Evolutionary conservation across 202 grass and related monocot species (phyloP).

Genomic region (Setaria italica): DNA sequence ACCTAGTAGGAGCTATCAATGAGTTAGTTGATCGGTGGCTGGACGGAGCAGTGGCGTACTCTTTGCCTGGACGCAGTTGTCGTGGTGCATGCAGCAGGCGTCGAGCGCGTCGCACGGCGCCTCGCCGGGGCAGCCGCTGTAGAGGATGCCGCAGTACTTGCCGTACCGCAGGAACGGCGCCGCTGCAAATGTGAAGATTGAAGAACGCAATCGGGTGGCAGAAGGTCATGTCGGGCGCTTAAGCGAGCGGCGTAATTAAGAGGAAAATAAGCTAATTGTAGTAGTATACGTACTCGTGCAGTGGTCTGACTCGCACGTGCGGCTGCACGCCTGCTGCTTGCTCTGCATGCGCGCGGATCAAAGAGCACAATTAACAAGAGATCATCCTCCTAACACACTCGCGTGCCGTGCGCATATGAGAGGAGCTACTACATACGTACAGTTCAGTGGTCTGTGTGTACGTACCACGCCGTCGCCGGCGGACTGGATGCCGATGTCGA

Average conservation of each 20-base stretch:
- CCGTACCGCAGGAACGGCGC: constrained; percentile 88
- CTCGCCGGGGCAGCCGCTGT: constrained; percentile 98
- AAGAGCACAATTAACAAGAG: not conserved
- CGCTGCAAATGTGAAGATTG: constrained; percentile 42
- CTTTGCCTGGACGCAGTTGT: constrained; percentile 78
- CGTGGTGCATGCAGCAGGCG: constrained; percentile 98
- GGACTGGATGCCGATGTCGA: constrained; percentile 78
- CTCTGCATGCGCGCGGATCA: constrained; percentile 43
- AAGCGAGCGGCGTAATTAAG: not conserved
- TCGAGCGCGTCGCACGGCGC: constrained; percentile 88
- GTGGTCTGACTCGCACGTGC: constrained; percentile 88
- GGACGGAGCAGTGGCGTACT: constrained; percentile 28
- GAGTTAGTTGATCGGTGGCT: no score
- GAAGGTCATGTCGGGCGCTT: not conserved
- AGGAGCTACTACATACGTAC: not conserved
- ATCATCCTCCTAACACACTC: not conserved
- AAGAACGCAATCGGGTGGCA: not conserved
- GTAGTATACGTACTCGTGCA: constrained; percentile 64
- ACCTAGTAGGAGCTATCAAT: no score
- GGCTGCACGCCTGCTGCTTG: constrained; percentile 87
- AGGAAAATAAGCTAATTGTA: not conserved
- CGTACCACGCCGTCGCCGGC: constrained; percentile 63
- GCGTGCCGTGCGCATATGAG: no score
- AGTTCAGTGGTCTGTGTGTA: not conserved
- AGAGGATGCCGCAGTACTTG: constrained; percentile 97